Base-by-base conservation (phyloP, 805 yeast genomes). In the Wickerhamomyces subpelliculosus region DNA sequence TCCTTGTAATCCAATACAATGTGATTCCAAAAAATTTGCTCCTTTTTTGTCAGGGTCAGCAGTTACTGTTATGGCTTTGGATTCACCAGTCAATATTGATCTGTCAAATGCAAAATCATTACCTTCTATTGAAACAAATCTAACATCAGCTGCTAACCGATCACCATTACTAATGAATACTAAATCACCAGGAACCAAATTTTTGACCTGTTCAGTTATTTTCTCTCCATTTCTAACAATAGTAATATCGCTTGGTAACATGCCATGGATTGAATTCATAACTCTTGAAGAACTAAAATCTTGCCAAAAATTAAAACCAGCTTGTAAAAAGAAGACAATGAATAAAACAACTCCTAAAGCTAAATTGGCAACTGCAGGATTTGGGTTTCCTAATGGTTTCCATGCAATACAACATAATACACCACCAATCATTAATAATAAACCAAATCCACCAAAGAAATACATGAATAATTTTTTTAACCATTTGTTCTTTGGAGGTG, bases 391-490 rank as follows among this genome's bases (percentile, higher is more conserved):
- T 34, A 70, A 54, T 5, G 75, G 75, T 41, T 67, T 68, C 70
- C 73, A 72, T 24, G 65, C 53, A 23, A 71, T 47, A 34, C 64
- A 55, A 45, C 67, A 66, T 19, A 72, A 56, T 9, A 69, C 48
- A 37, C 70, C 73, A 41, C 67, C 71, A 32, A 56, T 47, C 36
- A 68, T 48, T 27, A 71, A 54, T 32, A 71, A 53, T 1, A 59
- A 42, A 23, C 77, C 73, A 52, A 71, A 70, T 7, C 76, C 75
- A 39, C 73, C 73, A 55, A 71, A 71, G 39, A 67, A 54, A 48
- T 71, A 67, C 36, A 54, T 41, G 32, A 66, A 55, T 3, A 64
- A 39, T 47, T 60, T 66, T 42, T 49, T 58, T 20, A 57, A 39
- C 34, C 57, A 46, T 26, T 60, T 56, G 8, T 56, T 51, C 16